A percentile compares a stretch with the other conserved stretches of the same genome.
phyloP scores from a whole-genome alignment of 257 asterid genomes.

The Solanum virginianum region DNA sequence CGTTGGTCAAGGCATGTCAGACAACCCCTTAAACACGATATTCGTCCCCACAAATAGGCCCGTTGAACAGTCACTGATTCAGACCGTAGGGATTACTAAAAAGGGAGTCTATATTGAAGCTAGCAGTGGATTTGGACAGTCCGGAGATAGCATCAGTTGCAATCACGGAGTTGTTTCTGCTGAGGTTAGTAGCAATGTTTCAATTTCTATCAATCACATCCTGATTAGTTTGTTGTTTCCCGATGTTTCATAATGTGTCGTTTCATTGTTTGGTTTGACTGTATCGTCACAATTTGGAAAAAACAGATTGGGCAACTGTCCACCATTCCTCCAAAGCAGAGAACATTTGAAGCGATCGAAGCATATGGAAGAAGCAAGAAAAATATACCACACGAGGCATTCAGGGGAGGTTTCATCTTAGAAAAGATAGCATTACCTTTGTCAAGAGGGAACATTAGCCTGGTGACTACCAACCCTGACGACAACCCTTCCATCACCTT shows the following conservation, averaged over 20 bases:
- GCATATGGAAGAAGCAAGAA: conserved; percentile 29
- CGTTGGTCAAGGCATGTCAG: conserved; percentile 77
- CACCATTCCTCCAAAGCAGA: conserved; percentile 53
- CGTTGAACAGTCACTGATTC: conserved; percentile 62
- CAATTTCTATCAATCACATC: neutral
- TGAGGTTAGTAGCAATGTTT: conserved; percentile 40
- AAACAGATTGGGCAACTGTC: conserved; percentile 79
- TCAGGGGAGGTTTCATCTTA: conserved; percentile 56
- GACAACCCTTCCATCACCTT: conserved; percentile 84
- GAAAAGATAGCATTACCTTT: conserved; percentile 48
- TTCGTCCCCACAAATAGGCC: conserved; percentile 60
- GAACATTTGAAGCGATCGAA: conserved; percentile 41
- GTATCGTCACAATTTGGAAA: neutral
- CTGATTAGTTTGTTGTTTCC: neutral
- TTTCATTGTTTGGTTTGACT: neutral
- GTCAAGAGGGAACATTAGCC: conserved; percentile 41
- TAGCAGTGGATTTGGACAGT: conserved; percentile 91
- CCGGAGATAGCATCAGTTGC: conserved; percentile 51
- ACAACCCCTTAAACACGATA: conserved; percentile 81
- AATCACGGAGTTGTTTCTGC: conserved; percentile 85
- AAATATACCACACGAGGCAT: conserved; percentile 43
- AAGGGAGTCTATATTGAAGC: conserved; percentile 87
- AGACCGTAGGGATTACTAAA: conserved; percentile 86
- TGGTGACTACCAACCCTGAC: conserved; percentile 45
- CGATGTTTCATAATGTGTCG: neutral